phyloP scores from a whole-genome alignment of 805 yeast species.

The Kuraishia ogatae region DNA sequence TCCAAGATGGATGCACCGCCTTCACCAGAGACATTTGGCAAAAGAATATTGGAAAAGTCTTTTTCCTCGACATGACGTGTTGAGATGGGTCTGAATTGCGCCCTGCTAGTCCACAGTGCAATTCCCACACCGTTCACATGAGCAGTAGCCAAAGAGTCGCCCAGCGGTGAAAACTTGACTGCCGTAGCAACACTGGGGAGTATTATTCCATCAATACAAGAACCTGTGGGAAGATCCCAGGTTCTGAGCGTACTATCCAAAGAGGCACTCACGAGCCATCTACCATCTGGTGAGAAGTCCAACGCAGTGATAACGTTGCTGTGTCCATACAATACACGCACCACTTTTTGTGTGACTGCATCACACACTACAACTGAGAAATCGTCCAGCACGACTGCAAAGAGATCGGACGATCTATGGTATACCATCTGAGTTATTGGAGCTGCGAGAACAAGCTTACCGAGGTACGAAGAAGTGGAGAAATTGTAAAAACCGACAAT shows the following conservation, averaged over 20 bases:
- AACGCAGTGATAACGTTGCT: constrained; percentile 77
- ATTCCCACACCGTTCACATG: constrained; percentile 90
- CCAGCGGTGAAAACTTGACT: constrained; percentile 74
- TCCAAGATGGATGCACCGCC: constrained; percentile 65
- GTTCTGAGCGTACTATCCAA: constrained; percentile 86
- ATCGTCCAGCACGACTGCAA: constrained; percentile 83
- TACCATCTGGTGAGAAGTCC: constrained; percentile 91
- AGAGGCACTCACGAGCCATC: constrained; percentile 84
- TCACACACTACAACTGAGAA: constrained; percentile 79
- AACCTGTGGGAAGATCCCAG: constrained; percentile 97
- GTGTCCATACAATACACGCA: constrained; percentile 87
- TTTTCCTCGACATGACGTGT: constrained; percentile 70
- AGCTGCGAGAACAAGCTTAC: constrained; percentile 59
- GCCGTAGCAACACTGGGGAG: constrained; percentile 75
- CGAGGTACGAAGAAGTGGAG: constrained; percentile 55
- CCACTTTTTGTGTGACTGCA: constrained; percentile 67
- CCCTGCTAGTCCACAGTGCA: constrained; percentile 83
- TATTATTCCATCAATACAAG: constrained; percentile 86
- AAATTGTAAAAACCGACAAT: constrained; percentile 82
- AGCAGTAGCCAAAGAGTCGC: constrained; percentile 85
- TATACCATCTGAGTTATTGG: constrained; percentile 74
- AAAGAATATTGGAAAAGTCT: constrained; percentile 51
- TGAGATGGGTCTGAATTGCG: constrained; percentile 73
- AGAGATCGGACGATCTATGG: constrained; percentile 75
- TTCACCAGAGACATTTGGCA: constrained; percentile 77